Evolutionary conservation across 208 protist genomes (phyloP).

Genomic region (Acanthamoeba triangularis): DNA sequence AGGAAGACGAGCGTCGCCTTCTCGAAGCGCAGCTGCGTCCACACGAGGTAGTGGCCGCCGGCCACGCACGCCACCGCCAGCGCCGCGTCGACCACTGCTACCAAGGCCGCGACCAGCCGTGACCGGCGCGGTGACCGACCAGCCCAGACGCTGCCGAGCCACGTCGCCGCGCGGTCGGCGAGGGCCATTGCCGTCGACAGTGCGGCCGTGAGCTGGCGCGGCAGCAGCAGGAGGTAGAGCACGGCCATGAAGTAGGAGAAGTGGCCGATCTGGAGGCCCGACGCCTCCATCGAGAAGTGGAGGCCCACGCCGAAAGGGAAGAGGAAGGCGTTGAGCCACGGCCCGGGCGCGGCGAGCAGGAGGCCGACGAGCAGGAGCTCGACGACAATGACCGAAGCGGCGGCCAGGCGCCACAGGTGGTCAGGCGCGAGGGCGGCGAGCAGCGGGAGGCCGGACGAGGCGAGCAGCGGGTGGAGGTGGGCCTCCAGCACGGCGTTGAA

Average conservation of each 20-base stretch:
- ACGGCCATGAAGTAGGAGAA: slow-evolving; percentile 70
- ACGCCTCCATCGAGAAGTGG: slow-evolving; percentile 48
- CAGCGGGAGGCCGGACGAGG: background rate
- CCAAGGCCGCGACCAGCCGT: background rate
- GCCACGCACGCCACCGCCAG: background rate
- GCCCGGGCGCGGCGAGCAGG: background rate
- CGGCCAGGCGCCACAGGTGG: background rate
- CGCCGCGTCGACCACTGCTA: background rate
- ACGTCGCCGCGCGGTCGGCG: background rate
- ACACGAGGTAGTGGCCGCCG: slow-evolving; percentile 18
- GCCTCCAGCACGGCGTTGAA: slow-evolving; percentile 42
- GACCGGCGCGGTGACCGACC: background rate
- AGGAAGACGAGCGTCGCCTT: background rate
- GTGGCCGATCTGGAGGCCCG: slow-evolving; percentile 62
- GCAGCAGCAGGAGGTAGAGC: slow-evolving; percentile 30
- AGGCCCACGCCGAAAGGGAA: slow-evolving; percentile 7
- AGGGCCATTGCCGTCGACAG: background rate
- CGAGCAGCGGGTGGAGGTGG: background rate
- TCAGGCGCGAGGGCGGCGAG: background rate
- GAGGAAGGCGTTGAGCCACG: slow-evolving; percentile 42
- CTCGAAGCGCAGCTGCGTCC: slow-evolving; percentile 24
- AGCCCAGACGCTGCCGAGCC: background rate
- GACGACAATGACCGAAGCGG: background rate
- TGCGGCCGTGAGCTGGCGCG: background rate
- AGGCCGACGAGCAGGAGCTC: slow-evolving; percentile 15